phyloP scores from a whole-genome alignment of 2,329 filamentous ascomycete genomes.

The Apiospora pterosperma region DNA sequence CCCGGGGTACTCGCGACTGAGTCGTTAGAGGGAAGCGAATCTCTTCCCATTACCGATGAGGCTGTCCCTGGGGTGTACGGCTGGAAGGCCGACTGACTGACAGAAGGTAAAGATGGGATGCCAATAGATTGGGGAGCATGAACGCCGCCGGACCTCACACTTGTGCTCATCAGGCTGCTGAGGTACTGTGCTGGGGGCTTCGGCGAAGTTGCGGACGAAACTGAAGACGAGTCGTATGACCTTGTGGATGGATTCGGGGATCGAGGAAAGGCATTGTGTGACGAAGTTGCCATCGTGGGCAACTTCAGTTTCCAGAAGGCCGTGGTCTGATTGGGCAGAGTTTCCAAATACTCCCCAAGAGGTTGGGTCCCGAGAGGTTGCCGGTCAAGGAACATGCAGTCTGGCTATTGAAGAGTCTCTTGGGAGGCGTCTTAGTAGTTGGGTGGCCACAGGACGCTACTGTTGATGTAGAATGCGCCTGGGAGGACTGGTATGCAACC shows the following conservation, averaged over 20 bases:
- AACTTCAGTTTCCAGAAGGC: conserved; percentile 28
- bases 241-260: conserved; percentile 59
- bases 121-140: conserved; percentile 51
- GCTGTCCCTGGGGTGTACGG: conserved; percentile 50
- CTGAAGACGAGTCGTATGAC: conserved; percentile 63
- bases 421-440: conserved; percentile 12
- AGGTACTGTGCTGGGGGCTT: conserved; percentile 51
- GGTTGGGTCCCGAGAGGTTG: conserved; percentile 33
- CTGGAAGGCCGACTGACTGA: conserved; percentile 44
- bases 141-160: conserved; percentile 45
- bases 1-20: conserved; percentile 55
- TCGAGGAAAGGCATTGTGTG: conserved; percentile 57
- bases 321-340: conserved; percentile 30
- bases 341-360: conserved; percentile 36
- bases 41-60: conserved; percentile 51
- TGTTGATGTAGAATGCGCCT: neutral
- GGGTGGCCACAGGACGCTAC: neutral
- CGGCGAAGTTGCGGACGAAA: conserved; percentile 60
- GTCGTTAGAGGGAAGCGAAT: conserved; percentile 57
- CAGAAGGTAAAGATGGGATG: conserved; percentile 47
- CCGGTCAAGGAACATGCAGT: conserved; percentile 39
- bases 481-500: conserved; percentile 22
- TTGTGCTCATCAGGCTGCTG: conserved; percentile 49
- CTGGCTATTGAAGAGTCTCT: conserved; percentile 20
- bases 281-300: conserved; percentile 50